A percentile compares a stretch with the other conserved stretches of the same genome.
phyloP scores from a whole-genome alignment of 345 rosid genomes.

The Nephelium lappaceum region DNA sequence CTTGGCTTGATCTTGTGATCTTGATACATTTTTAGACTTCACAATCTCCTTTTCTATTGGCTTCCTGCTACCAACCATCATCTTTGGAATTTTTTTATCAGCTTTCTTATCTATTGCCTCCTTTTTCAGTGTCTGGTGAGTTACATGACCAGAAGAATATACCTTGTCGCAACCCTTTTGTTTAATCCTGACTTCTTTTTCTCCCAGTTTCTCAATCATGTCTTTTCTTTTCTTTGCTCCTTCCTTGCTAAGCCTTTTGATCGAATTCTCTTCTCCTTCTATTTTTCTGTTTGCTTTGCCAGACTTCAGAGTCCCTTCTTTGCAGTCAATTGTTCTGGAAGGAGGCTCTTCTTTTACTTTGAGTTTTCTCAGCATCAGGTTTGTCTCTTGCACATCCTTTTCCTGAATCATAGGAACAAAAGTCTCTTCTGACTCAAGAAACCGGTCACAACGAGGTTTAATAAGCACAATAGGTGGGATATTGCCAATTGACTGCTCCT shows the following conservation, averaged over 20 bases:
- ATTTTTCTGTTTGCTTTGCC: conserved; percentile 20
- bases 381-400: conserved; percentile 21
- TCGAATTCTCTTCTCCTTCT: conserved; percentile 25
- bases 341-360: conserved; percentile 39
- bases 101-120: conserved; percentile 36
- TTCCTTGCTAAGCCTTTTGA: conserved; percentile 37
- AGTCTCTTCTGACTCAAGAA: conserved; percentile 30
- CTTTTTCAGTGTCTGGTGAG: conserved; percentile 30
- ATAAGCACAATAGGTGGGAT: conserved; percentile 63
- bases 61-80: conserved; percentile 28
- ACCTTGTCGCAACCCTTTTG: conserved; percentile 33
- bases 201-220: conserved; percentile 30
- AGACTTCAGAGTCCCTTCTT: conserved; percentile 27
- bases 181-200: conserved; percentile 39
- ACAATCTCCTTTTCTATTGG: conserved; percentile 32
- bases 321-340: conserved; percentile 32
- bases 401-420: conserved; percentile 21
- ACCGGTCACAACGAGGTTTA: conserved; percentile 45
- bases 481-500: conserved; percentile 31
- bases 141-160: conserved; percentile 29
- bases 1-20: conserved; percentile 43
- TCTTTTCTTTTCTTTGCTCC: conserved; percentile 30
- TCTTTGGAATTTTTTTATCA: conserved; percentile 38
- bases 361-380: conserved; percentile 31
- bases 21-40: conserved; percentile 43